Base-by-base conservation (phyloP, 2,329 filamentous ascomycete genomes). In the Curvularia spicifera region DNA sequence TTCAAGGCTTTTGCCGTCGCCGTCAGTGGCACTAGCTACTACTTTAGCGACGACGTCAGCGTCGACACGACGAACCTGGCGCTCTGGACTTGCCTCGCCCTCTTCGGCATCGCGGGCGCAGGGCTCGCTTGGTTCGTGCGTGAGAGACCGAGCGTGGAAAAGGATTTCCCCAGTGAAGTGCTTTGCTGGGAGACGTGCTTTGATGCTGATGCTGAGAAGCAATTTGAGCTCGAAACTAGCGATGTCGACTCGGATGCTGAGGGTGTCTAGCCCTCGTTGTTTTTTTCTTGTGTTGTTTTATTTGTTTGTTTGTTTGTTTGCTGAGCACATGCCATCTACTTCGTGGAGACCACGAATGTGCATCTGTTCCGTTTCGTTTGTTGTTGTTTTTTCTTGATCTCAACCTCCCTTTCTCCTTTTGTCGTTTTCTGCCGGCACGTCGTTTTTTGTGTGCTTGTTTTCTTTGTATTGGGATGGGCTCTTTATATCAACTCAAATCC, bases 1-100 rank as follows among this genome's bases (percentile, higher is more conserved):
- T 81, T 82, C 71, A 79, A 78, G 54, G 79, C 79, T 12, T 75
- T 82, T 26, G 80, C 80, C 6, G 80, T 82, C 1, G 79, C 78
- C 1, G 76, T 80, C 20, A 78, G 74, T 24, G 80, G 80, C 5
- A 75, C 78, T 10, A 79, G 76, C 63, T 82, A 80, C 64, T 81
- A 78, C 58, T 69, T 81, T 42, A 79, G 77, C 64, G 74, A 75
- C 62, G 79, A 80, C 47, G 68, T 79, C 48, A 79, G 78, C 35
- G 72, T 81, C n/a, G 70, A 74, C 13, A 72, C 70, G 4, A 78
- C 79, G 40, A 81, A 81, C 53, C 74, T 77, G n/a, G 75, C 76
- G 2, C 72, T 81, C 1, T 82, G 80, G 80, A 76, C 74, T 5
- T 75, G 73, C 29, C 70, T 82, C 31, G 72, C 76, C 8, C 66